These are phyloP conservation scores for Mycena vitilis DNA, from an alignment of 768 basidiomycete species.

Conservation along the genomic window DNA sequence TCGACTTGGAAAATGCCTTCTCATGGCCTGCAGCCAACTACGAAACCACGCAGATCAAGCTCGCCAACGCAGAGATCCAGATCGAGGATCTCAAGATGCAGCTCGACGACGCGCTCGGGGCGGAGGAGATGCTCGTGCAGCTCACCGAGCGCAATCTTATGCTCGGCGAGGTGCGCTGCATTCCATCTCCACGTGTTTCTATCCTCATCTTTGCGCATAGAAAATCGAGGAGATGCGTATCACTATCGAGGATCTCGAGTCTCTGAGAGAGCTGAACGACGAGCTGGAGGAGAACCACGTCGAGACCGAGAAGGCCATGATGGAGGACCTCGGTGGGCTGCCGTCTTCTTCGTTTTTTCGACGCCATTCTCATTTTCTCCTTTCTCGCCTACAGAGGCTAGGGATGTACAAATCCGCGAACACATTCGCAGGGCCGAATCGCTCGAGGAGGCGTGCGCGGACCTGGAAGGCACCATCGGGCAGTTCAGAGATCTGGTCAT, in stretches of 20 bases:
- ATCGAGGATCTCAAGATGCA: slow-evolving; percentile 95
- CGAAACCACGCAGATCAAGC: slow-evolving; percentile 81
- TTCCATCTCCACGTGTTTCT: neutral
- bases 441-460: slow-evolving; percentile 84
- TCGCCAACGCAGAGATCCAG: slow-evolving; percentile 90
- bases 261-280: slow-evolving; percentile 95
- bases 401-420: slow-evolving; percentile 78
- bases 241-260: slow-evolving; percentile 95
- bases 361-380: neutral
- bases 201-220: slow-evolving; percentile 49
- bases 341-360: neutral
- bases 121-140: slow-evolving; percentile 96
- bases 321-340: slow-evolving; percentile 85
- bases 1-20: slow-evolving; percentile 11
- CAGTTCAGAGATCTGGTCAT: slow-evolving; percentile 95
- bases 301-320: slow-evolving; percentile 91
- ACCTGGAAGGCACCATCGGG: slow-evolving; percentile 87
- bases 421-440: slow-evolving; percentile 70
- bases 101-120: slow-evolving; percentile 93
- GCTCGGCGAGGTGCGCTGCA: slow-evolving; percentile 79
- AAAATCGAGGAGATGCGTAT: slow-evolving; percentile 99
- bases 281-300: slow-evolving; percentile 97
- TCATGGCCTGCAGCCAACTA: slow-evolving; percentile 68
- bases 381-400: slow-evolving; percentile 60
- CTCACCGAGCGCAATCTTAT: slow-evolving; percentile 94